Conservation (phyloP, 2,329 filamentous ascomycete genomes). For the Cercospora beticola region DNA sequence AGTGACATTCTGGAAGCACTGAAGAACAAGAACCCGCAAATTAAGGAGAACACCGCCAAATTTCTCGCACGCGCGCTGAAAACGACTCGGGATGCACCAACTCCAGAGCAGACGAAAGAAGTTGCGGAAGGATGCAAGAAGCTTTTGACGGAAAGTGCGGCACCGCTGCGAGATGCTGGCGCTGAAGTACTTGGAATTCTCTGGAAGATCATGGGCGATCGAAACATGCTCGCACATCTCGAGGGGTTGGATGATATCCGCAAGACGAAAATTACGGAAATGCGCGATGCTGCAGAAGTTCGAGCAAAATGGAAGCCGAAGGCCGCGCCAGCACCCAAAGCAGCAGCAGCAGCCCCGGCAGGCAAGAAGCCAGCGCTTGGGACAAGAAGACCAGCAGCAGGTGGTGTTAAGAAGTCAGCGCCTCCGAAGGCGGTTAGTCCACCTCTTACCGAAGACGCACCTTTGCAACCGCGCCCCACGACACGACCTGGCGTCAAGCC, state of each 20-base stretch:
- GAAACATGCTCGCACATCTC: slow-evolving; percentile 88
- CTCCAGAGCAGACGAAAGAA: slow-evolving; percentile 75
- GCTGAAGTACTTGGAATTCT: slow-evolving; percentile 89
- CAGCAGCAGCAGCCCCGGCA: slow-evolving; percentile 53
- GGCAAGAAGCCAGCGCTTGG: slow-evolving; percentile 54
- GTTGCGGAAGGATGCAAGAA: slow-evolving; percentile 91
- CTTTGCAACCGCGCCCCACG: slow-evolving; percentile 60
- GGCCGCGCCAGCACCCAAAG: slow-evolving; percentile 60
- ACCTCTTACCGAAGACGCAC: slow-evolving; percentile 49
- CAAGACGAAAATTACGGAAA: slow-evolving; percentile 95
- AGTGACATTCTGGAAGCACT: slow-evolving; percentile 85
- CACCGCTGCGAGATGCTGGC: slow-evolving; percentile 80
- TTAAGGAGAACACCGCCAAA: slow-evolving; percentile 92
- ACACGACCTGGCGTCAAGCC: slow-evolving; percentile 51
- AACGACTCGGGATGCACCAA: slow-evolving; percentile 78
- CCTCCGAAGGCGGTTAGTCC: slow-evolving; percentile 42
- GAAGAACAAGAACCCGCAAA: slow-evolving; percentile 93
- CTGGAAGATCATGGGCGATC: slow-evolving; percentile 98
- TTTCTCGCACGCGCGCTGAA: slow-evolving; percentile 88
- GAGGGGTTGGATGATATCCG: slow-evolving; percentile 93
- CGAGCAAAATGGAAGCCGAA: slow-evolving; percentile 93
- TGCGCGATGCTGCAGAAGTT: slow-evolving; percentile 75
- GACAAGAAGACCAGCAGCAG: slow-evolving; percentile 44
- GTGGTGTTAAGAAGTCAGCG: slow-evolving; percentile 50
- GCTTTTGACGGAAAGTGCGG: slow-evolving; percentile 83